Percentiles rank a stretch among this genome's conserved stretches.
These are phyloP conservation scores for Globisporangium rhizosaccharum DNA, from an alignment of 352 stramenopile genomes.

Conservation along the genomic window DNA sequence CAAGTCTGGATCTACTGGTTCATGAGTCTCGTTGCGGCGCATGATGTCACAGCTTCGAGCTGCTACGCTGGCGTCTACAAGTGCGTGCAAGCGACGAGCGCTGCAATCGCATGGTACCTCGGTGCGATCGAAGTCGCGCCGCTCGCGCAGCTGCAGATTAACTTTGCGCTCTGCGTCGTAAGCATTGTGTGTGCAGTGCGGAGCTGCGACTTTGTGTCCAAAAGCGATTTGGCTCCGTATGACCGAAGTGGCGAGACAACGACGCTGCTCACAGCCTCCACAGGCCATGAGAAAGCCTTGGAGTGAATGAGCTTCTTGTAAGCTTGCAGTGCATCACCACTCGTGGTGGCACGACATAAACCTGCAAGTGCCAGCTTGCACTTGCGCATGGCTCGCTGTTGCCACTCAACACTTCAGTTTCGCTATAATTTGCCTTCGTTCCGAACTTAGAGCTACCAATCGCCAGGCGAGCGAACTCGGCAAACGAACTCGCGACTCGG, in stretches of 20 bases:
- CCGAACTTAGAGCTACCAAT: too few relatives aligned
- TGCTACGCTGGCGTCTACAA: slow-evolving; percentile 73
- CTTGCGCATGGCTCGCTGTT: too few relatives aligned
- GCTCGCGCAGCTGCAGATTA: slow-evolving; percentile 25
- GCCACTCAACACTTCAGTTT: too few relatives aligned
- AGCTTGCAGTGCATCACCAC: too few relatives aligned
- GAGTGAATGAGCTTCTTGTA: too few relatives aligned
- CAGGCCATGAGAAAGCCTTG: not conserved
- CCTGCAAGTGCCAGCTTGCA: too few relatives aligned
- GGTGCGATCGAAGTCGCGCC: slow-evolving; percentile 20
- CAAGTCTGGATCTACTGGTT: slow-evolving; percentile 83
- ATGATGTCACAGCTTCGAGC: slow-evolving; percentile 26
- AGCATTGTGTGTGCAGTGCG: slow-evolving; percentile 12
- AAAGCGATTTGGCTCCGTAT: not conserved
- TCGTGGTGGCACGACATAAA: too few relatives aligned
- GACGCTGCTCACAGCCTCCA: not conserved
- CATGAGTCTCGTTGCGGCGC: slow-evolving; percentile 41
- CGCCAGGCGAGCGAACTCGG: too few relatives aligned
- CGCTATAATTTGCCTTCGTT: too few relatives aligned
- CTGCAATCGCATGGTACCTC: slow-evolving; percentile 33
- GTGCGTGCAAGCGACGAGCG: slow-evolving; percentile 37
- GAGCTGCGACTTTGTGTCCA: slow-evolving; percentile 3
- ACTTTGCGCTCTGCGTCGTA: slow-evolving; percentile 25
- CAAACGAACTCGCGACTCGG: not conserved
- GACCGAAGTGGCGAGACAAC: not conserved